Evolutionary conservation across 805 yeast genomes (phyloP), one percentile per base, ranked within the genome.

Genomic region (Cephaloascus albidus): DNA sequence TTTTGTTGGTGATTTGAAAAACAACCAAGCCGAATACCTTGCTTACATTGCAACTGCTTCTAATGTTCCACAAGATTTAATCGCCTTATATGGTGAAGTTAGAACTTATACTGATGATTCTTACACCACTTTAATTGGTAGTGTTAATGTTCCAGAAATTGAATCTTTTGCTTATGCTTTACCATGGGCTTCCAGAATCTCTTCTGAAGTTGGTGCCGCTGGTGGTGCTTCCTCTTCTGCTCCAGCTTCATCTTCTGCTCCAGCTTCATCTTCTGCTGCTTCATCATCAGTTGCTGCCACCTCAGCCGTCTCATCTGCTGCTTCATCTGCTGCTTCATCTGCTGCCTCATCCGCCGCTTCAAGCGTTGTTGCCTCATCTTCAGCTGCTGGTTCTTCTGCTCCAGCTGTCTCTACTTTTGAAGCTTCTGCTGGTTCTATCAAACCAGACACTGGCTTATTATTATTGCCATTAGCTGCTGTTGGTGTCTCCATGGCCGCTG

Each of bases 21-120:
- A 44, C 39, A 51, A 67, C 48, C 42, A 44, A 5, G 44, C 40
- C 27, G 54, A 64, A 18, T 66, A 67, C 47, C 33, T 65, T 16
- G 44, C 56, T 37, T 61, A 49, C 43, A 47, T 63, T 37, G 54
- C 45, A 20, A 53, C 57, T 5, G 55, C 63, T 28, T 36, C 39
- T 16, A 48, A 40, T 16, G 58, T 52, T 33, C 60, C 60, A 18
- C 42, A 52, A 2, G 57, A 45, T 12, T 51, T 67, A 36, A 48
- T 67, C 8, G 37, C 50, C 14, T 49, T 65, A 39, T 66, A 64
- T 35, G 34, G 45, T 34, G 45, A 48, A 23, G 61, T 58, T 28
- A 49, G 47, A 26, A 67, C 71, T 35, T 68, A 66, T 52, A 67
- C 66, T 10, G 70, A 68, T 48, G 60, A 64, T 38, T 54, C 68